Evolutionary conservation across 192 early-diverging fungal species (phyloP), one percentile per base, ranked within the genome.

Genomic region (Cetraspora pellucida): DNA sequence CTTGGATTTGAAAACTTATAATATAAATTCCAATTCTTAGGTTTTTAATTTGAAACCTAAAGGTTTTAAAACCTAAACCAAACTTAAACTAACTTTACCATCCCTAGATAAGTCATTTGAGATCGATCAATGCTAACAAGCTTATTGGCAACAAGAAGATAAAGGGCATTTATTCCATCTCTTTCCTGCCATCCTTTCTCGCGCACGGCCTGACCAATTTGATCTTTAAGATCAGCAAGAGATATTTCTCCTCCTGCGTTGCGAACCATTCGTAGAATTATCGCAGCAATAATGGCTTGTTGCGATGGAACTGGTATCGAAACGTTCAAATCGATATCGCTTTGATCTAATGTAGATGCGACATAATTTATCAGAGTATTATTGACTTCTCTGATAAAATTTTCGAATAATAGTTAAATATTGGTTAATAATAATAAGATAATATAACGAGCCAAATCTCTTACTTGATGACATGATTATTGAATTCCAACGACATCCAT

Each of bases 81-180:
- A n/a, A n/a, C n/a, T n/a, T n/a, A n/a, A n/a, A n/a, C n/a, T n/a
- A n/a, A n/a, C n/a, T n/a, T n/a, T n/a, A n/a, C n/a, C n/a, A n/a
- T n/a, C n/a, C n/a, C 77, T 7, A 68, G 68, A 61, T 46, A 70
- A 47, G 25, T 44, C 28, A 71, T 78, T 28, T 78, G 54, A 16
- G 59, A 63, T 9, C 75, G 73, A 71, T 80, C 75, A 55, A 80
- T 80, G 52, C 13, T 71, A n/a, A 77, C 60, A 28, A 80, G 61
- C 16, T 47, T 55, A 72, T 80, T 80, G 23, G 75, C 79, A 25
- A 80, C 79, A 25, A 80, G 75, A 68, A 77, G 64, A 61, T 80
- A 80, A 23, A 80, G 52, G 3, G 74, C 67, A 23, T 60, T 46
- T 25, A 45, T 71, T n/a, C 74, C 79, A 49, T 77, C 60, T 0